Evolutionary conservation across 73 alveolate genomes (phyloP).

Genomic region (Diophrys appendiculata): DNA sequence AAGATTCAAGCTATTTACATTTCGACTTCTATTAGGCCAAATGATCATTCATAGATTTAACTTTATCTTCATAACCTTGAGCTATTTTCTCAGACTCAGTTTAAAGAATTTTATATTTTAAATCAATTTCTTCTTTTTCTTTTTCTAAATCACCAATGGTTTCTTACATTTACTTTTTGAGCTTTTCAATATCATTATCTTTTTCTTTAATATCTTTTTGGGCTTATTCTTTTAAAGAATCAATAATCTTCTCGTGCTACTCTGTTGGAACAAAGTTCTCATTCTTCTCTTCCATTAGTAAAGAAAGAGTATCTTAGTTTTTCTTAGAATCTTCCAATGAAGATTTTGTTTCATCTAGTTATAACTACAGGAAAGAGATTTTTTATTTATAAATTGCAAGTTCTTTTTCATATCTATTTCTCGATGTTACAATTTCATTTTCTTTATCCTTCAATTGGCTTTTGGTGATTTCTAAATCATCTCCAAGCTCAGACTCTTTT

Average conservation of each 20-base stretch:
- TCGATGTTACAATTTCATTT: slow-evolving; percentile 15
- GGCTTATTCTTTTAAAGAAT: background rate
- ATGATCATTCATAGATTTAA: background rate
- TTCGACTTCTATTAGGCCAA: background rate
- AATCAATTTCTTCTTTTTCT: slow-evolving; percentile 44
- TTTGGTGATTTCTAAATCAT: slow-evolving; percentile 35
- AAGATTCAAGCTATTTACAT: background rate
- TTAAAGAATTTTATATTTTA: background rate
- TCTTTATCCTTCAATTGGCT: background rate
- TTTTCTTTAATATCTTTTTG: background rate
- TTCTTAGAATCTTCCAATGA: background rate
- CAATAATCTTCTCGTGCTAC: slow-evolving; percentile 25
- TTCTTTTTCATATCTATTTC: slow-evolving; percentile 54
- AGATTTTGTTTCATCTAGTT: slow-evolving; percentile 13
- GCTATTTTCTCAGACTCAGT: background rate
- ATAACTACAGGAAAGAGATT: slow-evolving; percentile 28
- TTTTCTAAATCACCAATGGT: slow-evolving; percentile 13
- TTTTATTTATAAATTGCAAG: slow-evolving; percentile 48
- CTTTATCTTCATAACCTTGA: slow-evolving; percentile 3
- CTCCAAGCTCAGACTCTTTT: slow-evolving; percentile 28
- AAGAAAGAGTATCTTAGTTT: background rate
- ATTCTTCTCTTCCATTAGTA: slow-evolving; percentile 5
- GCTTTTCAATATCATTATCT: slow-evolving; percentile 3
- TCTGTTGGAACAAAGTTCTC: slow-evolving; percentile 21
- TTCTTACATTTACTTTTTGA: background rate